phyloP scores from a whole-genome alignment of 768 basidiomycete genomes.

The Amanita pseudoporphyria region DNA sequence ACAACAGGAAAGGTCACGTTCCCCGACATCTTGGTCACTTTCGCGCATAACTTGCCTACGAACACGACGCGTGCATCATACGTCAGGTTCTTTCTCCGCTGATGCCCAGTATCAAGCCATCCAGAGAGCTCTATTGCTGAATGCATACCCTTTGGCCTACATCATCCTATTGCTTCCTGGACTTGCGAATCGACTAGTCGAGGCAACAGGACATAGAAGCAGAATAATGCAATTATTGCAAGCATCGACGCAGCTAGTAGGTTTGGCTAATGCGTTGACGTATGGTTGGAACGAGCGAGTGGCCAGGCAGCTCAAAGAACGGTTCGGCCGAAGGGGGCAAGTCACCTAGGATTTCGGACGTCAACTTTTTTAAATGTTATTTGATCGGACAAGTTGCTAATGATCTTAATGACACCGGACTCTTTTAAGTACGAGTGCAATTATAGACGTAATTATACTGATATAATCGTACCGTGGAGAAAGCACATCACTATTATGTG shows the following conservation, averaged over 20 bases:
- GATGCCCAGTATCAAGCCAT: neutral
- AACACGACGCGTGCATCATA: neutral
- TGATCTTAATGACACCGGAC: no score
- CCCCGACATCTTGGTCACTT: neutral
- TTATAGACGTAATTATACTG: no score
- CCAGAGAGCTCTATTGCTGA: slow-evolving; percentile 8
- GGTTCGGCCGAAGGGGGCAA: neutral
- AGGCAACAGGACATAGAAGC: slow-evolving; percentile 8
- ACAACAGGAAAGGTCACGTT: neutral
- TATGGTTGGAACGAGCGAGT: slow-evolving; percentile 12
- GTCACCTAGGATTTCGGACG: no score
- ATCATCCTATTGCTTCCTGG: slow-evolving; percentile 12
- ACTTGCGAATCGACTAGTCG: slow-evolving; percentile 9
- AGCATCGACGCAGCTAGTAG: slow-evolving; percentile 11
- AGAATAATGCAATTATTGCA: slow-evolving; percentile 8
- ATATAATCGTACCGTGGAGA: no score
- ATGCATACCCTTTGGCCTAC: slow-evolving; percentile 12
- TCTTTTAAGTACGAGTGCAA: no score
- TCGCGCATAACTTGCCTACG: neutral
- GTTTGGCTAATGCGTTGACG: slow-evolving; percentile 10
- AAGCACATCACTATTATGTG: no score
- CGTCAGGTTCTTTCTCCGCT: neutral
- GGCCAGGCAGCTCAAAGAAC: slow-evolving; percentile 4
- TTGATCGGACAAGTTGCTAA: no score
- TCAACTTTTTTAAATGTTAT: no score